phyloP scores from a whole-genome alignment of 257 asterid genomes.

The Scutellaria baicalensis region DNA sequence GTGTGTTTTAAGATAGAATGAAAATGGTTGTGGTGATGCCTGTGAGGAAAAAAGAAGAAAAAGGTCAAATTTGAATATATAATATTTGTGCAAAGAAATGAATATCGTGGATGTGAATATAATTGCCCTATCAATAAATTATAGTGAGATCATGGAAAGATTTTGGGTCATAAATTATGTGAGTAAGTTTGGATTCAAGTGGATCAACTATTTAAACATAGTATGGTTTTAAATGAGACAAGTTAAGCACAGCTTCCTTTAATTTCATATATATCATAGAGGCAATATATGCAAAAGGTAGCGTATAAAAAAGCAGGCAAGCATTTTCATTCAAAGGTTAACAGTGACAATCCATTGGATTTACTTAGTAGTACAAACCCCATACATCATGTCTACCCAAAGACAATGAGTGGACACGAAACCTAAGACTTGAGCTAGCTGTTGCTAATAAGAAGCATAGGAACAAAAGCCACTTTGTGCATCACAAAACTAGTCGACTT shows the following conservation, averaged over 20 bases:
- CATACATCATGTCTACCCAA: slow-evolving; percentile 9
- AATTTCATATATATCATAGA: too few species aligned
- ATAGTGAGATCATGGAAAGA: too few species aligned
- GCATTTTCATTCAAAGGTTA: slow-evolving; percentile 4
- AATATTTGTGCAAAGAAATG: too few species aligned
- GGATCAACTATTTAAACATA: not conserved
- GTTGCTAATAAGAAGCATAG: slow-evolving; percentile 8
- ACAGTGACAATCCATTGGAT: slow-evolving; percentile 16
- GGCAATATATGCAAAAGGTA: not conserved
- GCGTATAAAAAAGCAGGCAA: not conserved
- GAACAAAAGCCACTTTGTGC: not conserved
- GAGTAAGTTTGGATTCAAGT: too few species aligned
- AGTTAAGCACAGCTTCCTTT: not conserved
- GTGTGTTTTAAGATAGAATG: too few species aligned
- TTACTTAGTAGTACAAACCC: slow-evolving; percentile 9
- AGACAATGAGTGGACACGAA: slow-evolving; percentile 4
- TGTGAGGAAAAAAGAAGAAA: too few species aligned
- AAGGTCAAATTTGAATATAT: too few species aligned
- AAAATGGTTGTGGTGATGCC: too few species aligned
- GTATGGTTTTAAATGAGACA: not conserved
- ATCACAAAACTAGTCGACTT: slow-evolving; percentile 33
- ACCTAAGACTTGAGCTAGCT: slow-evolving; percentile 12
- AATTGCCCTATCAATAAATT: too few species aligned
- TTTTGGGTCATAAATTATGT: too few species aligned
- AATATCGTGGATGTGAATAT: too few species aligned